These are phyloP conservation scores for Microcyclospora pomicola DNA, from an alignment of 2,329 filamentous ascomycete species.

Conservation along the genomic window DNA sequence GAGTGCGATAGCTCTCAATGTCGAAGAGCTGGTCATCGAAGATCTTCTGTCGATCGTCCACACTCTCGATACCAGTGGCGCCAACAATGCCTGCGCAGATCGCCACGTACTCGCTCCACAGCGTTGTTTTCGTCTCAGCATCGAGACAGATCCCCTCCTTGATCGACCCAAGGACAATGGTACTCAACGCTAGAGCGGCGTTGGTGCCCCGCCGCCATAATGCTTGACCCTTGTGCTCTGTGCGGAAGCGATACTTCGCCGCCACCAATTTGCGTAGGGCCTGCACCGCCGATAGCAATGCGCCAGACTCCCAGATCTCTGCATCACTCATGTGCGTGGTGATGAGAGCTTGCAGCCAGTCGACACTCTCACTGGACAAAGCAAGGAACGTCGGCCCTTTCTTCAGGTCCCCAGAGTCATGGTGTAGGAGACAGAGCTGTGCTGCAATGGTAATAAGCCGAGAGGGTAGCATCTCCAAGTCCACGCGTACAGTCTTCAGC, in stretches of 20 bases:
- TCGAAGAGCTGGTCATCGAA: conserved; percentile 67
- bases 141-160: conserved; percentile 16
- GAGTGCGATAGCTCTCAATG: conserved; percentile 53
- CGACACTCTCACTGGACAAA: conserved; percentile 70
- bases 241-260: conserved; percentile 67
- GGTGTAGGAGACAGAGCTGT: conserved; percentile 58
- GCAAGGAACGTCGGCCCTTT: conserved; percentile 71
- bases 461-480: conserved; percentile 50
- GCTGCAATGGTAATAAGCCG: conserved; percentile 57
- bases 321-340: conserved; percentile 44
- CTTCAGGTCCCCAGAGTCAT: conserved; percentile 27
- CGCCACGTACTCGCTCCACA: conserved; percentile 47
- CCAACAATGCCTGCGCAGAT: conserved; percentile 26
- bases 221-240: conserved; percentile 53
- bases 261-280: conserved; percentile 57
- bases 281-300: conserved; percentile 50
- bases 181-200: conserved; percentile 53
- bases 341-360: conserved; percentile 49
- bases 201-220: conserved; percentile 73
- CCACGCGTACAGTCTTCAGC: conserved; percentile 53
- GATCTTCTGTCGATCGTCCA: conserved; percentile 26
- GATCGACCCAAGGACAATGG: conserved; percentile 45
- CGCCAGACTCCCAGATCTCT: conserved; percentile 57
- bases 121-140: conserved; percentile 29
- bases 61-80: conserved; percentile 22